Percentiles rank a stretch among this genome's conserved stretches.
phyloP scores from a whole-genome alignment of 345 rosid species.

The Linum tenue region DNA sequence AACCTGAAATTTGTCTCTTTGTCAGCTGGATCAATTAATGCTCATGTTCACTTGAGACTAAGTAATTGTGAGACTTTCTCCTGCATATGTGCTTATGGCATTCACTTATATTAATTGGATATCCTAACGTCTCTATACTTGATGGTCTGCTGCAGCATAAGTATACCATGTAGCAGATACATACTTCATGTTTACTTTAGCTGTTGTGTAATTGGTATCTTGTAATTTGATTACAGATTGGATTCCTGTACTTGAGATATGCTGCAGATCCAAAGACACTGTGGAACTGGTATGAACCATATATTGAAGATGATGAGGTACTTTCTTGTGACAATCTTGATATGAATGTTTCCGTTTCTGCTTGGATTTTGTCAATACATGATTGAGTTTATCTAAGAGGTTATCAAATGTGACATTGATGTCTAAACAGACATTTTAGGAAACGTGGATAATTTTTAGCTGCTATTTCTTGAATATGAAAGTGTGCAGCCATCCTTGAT shows the following conservation, averaged over 20 bases:
- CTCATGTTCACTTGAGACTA: not conserved
- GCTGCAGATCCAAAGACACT: slow-evolving; percentile 88
- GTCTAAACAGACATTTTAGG: too few species aligned
- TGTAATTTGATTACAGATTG: slow-evolving; percentile 51
- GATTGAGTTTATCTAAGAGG: not conserved
- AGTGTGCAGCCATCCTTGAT: too few species aligned
- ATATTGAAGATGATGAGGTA: slow-evolving; percentile 91
- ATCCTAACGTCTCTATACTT: not conserved
- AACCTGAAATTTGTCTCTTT: not conserved
- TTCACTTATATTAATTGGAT: slow-evolving; percentile 7
- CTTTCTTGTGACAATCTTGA: not conserved
- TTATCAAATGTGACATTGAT: too few species aligned
- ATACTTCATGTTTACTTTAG: not conserved
- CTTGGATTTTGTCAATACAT: not conserved
- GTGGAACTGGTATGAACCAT: slow-evolving; percentile 94
- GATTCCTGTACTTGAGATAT: slow-evolving; percentile 90
- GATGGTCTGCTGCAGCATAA: not conserved
- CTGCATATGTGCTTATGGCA: not conserved
- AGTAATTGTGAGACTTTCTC: not conserved
- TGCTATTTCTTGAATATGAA: too few species aligned
- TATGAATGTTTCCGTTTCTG: not conserved
- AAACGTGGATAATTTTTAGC: too few species aligned
- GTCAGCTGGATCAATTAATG: not conserved
- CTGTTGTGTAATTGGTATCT: slow-evolving; percentile 6
- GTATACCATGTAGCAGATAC: not conserved